Conservation (phyloP, 1,284 basidiomycete species). For the Cystobasidium sp. region DNA sequence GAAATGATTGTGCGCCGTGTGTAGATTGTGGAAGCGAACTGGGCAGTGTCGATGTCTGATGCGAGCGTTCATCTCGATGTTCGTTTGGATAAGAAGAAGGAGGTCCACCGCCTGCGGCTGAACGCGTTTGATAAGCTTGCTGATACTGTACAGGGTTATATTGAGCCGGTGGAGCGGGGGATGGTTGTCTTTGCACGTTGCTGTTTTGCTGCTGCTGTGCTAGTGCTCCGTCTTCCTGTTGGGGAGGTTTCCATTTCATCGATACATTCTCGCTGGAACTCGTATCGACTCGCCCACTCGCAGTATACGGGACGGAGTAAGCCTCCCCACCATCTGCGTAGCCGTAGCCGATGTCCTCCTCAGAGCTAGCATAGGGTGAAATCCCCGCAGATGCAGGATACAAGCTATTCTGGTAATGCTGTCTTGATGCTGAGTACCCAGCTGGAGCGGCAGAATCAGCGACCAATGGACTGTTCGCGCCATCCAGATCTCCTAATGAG, state of each 20-base stretch:
- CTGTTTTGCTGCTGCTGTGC: not conserved
- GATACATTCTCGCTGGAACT: constrained; percentile 1
- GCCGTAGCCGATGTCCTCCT: constrained; percentile 16
- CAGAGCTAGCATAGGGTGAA: constrained; percentile 19
- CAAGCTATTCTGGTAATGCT: not conserved
- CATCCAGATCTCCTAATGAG: constrained; percentile 11
- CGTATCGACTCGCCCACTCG: not conserved
- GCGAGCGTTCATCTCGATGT: not conserved
- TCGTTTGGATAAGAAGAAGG: not conserved
- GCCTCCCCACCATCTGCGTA: constrained; percentile 19
- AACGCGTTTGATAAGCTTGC: constrained; percentile 2
- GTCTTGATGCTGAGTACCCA: not conserved
- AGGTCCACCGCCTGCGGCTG: not conserved
- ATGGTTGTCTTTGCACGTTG: not conserved
- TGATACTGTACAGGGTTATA: constrained; percentile 5
- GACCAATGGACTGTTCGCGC: constrained; percentile 7
- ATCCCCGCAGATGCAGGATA: not conserved
- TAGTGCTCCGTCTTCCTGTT: not conserved
- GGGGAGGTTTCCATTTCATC: constrained; percentile 22
- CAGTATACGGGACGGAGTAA: not conserved
- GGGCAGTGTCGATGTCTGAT: constrained; percentile 8
- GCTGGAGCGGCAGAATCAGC: constrained; percentile 19
- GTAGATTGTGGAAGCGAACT: no score
- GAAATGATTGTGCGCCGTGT: no score
- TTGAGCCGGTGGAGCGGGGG: not conserved